Evolutionary conservation across 441 rosid genomes (phyloP), one percentile per base, ranked within the genome.

Genomic region (Theobroma grandiflorum): DNA sequence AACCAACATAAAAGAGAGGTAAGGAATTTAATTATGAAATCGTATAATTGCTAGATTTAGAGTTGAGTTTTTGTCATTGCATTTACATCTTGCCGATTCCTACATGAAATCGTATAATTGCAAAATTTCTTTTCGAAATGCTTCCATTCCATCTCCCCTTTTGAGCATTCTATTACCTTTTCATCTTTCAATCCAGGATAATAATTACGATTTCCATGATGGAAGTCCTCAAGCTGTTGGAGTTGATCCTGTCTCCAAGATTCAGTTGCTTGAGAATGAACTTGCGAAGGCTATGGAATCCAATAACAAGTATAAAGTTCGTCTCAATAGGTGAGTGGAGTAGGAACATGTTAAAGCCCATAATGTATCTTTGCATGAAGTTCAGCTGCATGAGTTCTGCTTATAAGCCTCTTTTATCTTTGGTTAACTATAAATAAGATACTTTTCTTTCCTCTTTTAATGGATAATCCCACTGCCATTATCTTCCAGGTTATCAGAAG

Each of bases 231-330:
- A 62, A 40, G 33, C 72, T 26, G 69, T 50, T 26, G 79, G 62
- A 35, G 75, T 70, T 18, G 88, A 83, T 81, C 74, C 80, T 52
- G 72, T 79, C 43, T 80, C 83, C 11, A 82, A 85, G 78, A 78
- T 80, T 59, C 85, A 77, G 80, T 78, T 75, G 45, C 88, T 83
- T 58, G 89, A 87, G 69, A 81, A 83, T 55, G 86, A 87, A 68
- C 74, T 84, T 64, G 78, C 80, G 50, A 85, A 82, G 78, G 81
- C 84, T 9, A 73, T 62, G 70, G 89, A 85, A 80, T 81, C 82
- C 4, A 87, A 80, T 53, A 81, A 80, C 82, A 79, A 40, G 55
- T 79, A 83, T 33, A 87, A 86, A 80, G 53, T 55, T 69, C 88
- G 81, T 78, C 80, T 81, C 37, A 84, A 82, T 38, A 84, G 91